A percentile compares a stretch with the other conserved stretches of the same genome.
phyloP scores from a whole-genome alignment of 495 filamentous ascomycete genomes.

The Penicillium paradoxum region DNA sequence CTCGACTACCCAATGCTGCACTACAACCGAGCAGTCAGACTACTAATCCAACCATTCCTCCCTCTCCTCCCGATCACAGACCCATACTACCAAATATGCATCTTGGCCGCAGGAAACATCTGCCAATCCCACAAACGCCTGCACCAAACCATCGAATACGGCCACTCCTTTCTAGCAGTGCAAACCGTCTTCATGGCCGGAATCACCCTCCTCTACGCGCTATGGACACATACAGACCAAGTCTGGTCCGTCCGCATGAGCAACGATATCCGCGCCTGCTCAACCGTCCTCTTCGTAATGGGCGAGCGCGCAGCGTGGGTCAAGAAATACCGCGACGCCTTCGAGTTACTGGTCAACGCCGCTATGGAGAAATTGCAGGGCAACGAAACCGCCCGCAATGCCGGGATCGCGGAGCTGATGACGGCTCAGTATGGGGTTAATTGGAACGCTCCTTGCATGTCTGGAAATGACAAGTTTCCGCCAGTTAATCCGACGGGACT shows the following conservation, averaged over 20 bases:
- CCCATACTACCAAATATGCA: constrained; percentile 47
- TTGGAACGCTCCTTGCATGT: constrained; percentile 15
- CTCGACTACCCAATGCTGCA: constrained; percentile 50
- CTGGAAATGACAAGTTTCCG: constrained; percentile 13
- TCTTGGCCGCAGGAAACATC: constrained; percentile 47
- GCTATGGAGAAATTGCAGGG: constrained; percentile 50
- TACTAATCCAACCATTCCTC: constrained; percentile 50
- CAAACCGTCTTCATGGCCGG: constrained; percentile 54
- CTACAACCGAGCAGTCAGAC: constrained; percentile 47
- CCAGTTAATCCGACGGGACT: constrained; percentile 11
- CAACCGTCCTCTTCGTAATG: constrained; percentile 51
- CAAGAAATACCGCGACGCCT: constrained; percentile 51
- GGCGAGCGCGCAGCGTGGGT: constrained; percentile 49
- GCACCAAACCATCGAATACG: constrained; percentile 49
- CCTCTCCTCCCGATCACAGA: constrained; percentile 45
- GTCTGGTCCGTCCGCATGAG: constrained; percentile 51
- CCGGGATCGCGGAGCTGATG: constrained; percentile 42
- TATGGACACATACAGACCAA: constrained; percentile 43
- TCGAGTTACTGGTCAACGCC: constrained; percentile 49
- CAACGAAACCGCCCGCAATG: constrained; percentile 32
- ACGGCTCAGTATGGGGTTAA: constrained; percentile 30
- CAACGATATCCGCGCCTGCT: constrained; percentile 53
- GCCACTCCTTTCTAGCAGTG: constrained; percentile 51
- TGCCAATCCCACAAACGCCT: constrained; percentile 52
- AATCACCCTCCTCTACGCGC: constrained; percentile 47